Conservation (phyloP, 2,329 filamentous ascomycete genomes). For the Penicillium rolfsii region DNA sequence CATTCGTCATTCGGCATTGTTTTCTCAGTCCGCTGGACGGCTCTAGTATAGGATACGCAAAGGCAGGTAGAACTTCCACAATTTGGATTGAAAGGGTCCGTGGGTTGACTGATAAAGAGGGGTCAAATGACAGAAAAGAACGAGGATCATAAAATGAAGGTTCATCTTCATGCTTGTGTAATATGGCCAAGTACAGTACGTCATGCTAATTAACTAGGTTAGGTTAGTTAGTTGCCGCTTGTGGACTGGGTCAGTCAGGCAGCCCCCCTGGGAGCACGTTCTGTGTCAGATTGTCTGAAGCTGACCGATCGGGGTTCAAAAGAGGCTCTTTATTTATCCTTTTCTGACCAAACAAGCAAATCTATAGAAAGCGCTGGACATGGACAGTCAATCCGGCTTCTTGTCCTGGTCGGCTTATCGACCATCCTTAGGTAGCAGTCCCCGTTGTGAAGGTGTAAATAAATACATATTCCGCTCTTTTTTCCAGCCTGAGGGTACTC, state of each 20-base stretch:
- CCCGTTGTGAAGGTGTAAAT: too few relatives aligned
- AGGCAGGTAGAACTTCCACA: neutral
- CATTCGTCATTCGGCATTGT: conserved; percentile 6
- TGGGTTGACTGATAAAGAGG: neutral
- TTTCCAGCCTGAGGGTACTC: too few relatives aligned
- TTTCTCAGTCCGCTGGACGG: neutral
- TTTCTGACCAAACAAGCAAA: neutral
- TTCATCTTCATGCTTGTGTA: neutral
- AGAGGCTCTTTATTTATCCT: too few relatives aligned
- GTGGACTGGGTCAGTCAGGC: neutral
- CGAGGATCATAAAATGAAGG: neutral
- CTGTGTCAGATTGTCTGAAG: neutral
- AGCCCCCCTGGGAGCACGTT: neutral
- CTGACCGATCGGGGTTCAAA: neutral
- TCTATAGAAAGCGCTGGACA: too few relatives aligned
- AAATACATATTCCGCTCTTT: too few relatives aligned
- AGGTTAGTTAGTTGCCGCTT: neutral
- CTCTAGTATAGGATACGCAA: neutral
- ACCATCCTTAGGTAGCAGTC: too few relatives aligned
- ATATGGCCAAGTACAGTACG: neutral
- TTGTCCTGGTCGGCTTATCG: too few relatives aligned
- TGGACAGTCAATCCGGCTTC: neutral
- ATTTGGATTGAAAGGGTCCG: neutral
- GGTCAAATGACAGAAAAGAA: neutral
- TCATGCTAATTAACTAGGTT: neutral